A percentile compares a stretch with the other conserved stretches of the same genome.
Evolutionary conservation across 306 rosid species (phyloP).

Genomic region (cucumber (Cucumis sativus)): Cucumber_9930_V3 NC_026656.2:22364501-22365000

Average conservation of each 20-base stretch:
- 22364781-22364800: slow-evolving; percentile 9
- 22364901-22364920: slow-evolving; percentile 11
- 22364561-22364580: no score
- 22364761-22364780: slow-evolving; percentile 6
- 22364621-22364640: no score
- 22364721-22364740: not conserved
- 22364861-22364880: slow-evolving; percentile 7
- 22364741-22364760: not conserved
- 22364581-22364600: no score
- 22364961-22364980: slow-evolving; percentile 16
- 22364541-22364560: no score
- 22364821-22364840: slow-evolving; percentile 11
- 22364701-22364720: not conserved
- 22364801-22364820: not conserved
- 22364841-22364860: slow-evolving; percentile 9
- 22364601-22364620: no score
- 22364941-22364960: slow-evolving; percentile 9
- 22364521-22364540: no score
- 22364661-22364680: no score
- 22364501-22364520: no score
- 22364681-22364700: no score
- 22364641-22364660: no score
- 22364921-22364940: slow-evolving; percentile 7
- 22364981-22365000: slow-evolving; percentile 15
- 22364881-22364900: slow-evolving; percentile 11